Conservation (phyloP, 2,329 filamentous ascomycete species). For the Fusarium temperatum region DNA sequence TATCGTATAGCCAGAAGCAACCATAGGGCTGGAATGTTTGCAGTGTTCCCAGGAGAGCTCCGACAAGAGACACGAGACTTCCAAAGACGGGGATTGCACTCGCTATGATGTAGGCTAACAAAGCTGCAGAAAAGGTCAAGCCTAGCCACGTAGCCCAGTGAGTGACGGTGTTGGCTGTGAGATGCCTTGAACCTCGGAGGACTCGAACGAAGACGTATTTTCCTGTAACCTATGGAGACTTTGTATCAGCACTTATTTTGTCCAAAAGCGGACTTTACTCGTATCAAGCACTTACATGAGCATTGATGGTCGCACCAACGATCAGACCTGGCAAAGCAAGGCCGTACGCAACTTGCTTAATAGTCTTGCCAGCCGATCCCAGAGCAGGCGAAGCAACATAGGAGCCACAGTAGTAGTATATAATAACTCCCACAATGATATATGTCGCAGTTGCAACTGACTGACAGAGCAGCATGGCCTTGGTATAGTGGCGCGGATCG, state of each 20-base stretch:
- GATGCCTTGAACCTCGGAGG: constrained; percentile 44
- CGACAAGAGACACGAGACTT: constrained; percentile 43
- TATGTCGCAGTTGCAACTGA: constrained; percentile 46
- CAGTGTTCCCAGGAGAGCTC: constrained; percentile 44
- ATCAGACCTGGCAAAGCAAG: constrained; percentile 45
- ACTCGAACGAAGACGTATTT: constrained; percentile 33
- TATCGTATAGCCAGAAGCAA: constrained; percentile 44
- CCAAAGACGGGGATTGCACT: constrained; percentile 41
- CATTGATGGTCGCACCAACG: constrained; percentile 36
- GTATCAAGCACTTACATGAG: constrained; percentile 34
- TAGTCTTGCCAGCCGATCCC: constrained; percentile 52
- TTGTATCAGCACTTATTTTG: background rate
- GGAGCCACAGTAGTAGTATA: constrained; percentile 58
- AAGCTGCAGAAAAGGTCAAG: constrained; percentile 37
- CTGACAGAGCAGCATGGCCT: constrained; percentile 40
- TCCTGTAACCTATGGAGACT: constrained; percentile 1
- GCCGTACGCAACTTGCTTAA: constrained; percentile 58
- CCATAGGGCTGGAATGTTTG: constrained; percentile 45
- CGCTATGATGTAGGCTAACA: constrained; percentile 45
- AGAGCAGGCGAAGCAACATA: constrained; percentile 58
- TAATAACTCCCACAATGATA: constrained; percentile 48
- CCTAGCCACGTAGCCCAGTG: constrained; percentile 47
- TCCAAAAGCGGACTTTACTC: too few relatives aligned
- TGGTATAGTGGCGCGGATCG: constrained; percentile 41
- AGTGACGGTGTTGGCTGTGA: constrained; percentile 39